Percentiles rank a stretch among this genome's conserved stretches.
These are phyloP conservation scores for Penstemon barbatus DNA, from an alignment of 257 asterid species.

Conservation along the genomic window DNA sequence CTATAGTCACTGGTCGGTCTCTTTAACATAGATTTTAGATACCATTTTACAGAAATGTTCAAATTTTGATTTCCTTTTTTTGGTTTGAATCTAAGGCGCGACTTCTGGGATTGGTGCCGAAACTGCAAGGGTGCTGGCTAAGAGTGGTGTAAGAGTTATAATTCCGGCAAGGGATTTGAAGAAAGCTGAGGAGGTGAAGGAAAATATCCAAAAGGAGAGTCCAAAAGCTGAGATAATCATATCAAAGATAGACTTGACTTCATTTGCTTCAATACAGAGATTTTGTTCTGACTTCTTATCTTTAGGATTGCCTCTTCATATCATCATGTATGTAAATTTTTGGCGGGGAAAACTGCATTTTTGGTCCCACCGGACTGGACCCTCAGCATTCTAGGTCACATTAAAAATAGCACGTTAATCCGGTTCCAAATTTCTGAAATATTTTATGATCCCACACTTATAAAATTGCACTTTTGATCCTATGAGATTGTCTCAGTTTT, in stretches of 20 bases:
- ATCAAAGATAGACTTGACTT: constrained; percentile 80
- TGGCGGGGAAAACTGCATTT: too few species aligned
- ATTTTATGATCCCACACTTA: too few species aligned
- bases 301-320: constrained; percentile 73
- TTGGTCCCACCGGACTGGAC: too few species aligned
- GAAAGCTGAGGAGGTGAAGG: constrained; percentile 66
- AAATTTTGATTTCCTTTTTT: not conserved
- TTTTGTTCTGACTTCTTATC: constrained; percentile 75
- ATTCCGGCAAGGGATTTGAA: constrained; percentile 77
- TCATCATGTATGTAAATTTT: constrained; percentile 64
- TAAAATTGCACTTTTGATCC: too few species aligned
- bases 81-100: constrained; percentile 47
- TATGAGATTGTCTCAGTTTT: too few species aligned
- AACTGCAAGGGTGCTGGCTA: constrained; percentile 83
- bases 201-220: constrained; percentile 48
- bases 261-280: constrained; percentile 76
- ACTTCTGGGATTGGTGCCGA: constrained; percentile 94
- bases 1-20: constrained; percentile 67
- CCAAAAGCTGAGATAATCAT: constrained; percentile 61
- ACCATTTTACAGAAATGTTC: not conserved
- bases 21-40: too few species aligned
- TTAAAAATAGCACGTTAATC: too few species aligned
- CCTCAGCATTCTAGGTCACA: too few species aligned
- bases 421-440: too few species aligned
- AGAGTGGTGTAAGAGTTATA: constrained; percentile 72